phyloP scores from a whole-genome alignment of 2,329 filamentous ascomycete genomes.

The Corynespora cassiicola region DNA sequence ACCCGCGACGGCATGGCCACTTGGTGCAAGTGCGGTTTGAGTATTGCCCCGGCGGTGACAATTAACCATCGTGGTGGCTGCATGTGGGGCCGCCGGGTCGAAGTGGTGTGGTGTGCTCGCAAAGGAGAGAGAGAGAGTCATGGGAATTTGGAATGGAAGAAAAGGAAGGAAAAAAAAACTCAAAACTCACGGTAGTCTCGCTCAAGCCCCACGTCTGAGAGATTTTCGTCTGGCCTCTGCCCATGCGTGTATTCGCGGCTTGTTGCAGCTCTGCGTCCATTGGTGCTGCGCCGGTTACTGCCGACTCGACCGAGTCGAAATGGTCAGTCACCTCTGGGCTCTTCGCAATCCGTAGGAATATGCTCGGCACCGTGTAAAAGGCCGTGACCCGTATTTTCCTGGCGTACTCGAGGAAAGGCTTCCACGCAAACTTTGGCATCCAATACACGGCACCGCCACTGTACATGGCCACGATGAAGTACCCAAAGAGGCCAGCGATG shows the following conservation, averaged over 20 bases:
- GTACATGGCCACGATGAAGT: conserved; percentile 47
- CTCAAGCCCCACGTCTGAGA: conserved; percentile 64
- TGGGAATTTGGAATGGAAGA: too few species aligned
- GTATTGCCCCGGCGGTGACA: too few species aligned
- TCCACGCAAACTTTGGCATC: conserved; percentile 66
- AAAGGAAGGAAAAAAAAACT: too few species aligned
- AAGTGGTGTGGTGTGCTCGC: too few species aligned
- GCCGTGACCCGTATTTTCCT: conserved; percentile 57
- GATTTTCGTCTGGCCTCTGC: conserved; percentile 47
- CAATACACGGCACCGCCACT: conserved; percentile 56
- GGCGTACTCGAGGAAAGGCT: conserved; percentile 58
- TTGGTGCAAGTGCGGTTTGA: too few species aligned
- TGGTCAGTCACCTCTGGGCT: conserved; percentile 61
- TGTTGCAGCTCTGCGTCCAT: conserved; percentile 60
- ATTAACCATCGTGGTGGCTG: too few species aligned
- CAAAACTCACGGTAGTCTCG: conserved; percentile 53
- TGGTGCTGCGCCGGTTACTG: conserved; percentile 61
- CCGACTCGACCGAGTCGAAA: conserved; percentile 56
- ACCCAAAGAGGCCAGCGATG: conserved; percentile 52
- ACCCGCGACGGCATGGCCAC: too few species aligned
- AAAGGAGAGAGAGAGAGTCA: too few species aligned
- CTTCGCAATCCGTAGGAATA: conserved; percentile 64
- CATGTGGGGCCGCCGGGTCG: too few species aligned
- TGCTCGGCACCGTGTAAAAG: conserved; percentile 66
- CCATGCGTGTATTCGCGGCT: conserved; percentile 56